Percentiles rank a stretch among this genome's conserved stretches.
phyloP scores from a whole-genome alignment of 2,329 filamentous ascomycete genomes.

The Fusarium sp. region DNA sequence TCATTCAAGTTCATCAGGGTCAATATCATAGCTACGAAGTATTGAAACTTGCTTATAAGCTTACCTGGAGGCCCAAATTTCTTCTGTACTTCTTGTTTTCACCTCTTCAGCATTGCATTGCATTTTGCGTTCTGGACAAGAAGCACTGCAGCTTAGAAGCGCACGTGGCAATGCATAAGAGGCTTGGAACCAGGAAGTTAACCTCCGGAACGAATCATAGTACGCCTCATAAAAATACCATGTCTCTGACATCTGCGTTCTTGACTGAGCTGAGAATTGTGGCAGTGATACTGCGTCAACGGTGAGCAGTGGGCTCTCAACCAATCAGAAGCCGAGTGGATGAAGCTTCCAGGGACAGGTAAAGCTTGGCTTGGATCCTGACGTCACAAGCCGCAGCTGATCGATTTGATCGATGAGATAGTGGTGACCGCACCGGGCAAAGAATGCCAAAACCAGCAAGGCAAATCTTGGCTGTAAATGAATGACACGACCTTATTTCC shows the following conservation, averaged over 20 bases:
- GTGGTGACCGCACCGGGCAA: constrained; percentile 20
- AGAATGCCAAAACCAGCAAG: not conserved
- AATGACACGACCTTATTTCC: constrained; percentile 23
- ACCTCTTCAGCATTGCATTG: too few relatives aligned
- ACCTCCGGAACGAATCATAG: not conserved
- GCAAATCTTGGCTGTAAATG: not conserved
- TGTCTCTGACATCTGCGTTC: not conserved
- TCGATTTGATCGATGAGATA: constrained; percentile 25
- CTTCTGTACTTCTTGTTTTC: not conserved
- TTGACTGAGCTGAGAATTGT: constrained; percentile 12
- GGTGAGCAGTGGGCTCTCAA: not conserved
- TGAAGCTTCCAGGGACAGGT: constrained; percentile 24
- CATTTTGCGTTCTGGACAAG: too few relatives aligned
- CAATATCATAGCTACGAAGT: not conserved
- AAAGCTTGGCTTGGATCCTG: constrained; percentile 16
- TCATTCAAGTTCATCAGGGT: too few relatives aligned
- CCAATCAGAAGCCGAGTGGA: constrained; percentile 20
- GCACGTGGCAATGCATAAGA: constrained; percentile 3
- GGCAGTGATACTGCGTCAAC: not conserved
- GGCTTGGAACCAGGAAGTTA: constrained; percentile 1
- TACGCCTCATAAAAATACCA: not conserved
- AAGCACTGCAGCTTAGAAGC: not conserved
- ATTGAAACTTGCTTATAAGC: not conserved
- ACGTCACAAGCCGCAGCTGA: constrained; percentile 24
- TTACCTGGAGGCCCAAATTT: accelerated